phyloP scores from a whole-genome alignment of 306 rosid species.

The Fragaria ananassa region DNA sequence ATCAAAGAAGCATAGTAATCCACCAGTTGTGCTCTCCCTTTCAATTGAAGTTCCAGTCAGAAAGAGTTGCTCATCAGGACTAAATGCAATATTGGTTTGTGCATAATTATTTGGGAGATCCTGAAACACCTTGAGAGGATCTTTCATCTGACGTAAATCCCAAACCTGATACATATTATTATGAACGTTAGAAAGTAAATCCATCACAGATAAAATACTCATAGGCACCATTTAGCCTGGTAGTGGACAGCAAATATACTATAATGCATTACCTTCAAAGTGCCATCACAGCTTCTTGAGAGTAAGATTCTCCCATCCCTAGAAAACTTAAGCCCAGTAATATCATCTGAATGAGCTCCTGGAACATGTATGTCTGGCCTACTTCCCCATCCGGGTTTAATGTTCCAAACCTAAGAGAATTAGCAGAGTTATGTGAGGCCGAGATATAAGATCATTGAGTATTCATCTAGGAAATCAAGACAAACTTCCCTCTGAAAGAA shows the following conservation, averaged over 20 bases:
- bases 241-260: constrained; percentile 29
- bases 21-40: constrained; percentile 76
- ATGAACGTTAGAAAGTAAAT: constrained; percentile 21
- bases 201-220: background rate
- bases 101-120: constrained; percentile 87
- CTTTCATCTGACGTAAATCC: constrained; percentile 84
- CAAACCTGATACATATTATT: constrained; percentile 57
- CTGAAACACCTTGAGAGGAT: constrained; percentile 64
- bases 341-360: constrained; percentile 72
- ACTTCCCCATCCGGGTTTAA: constrained; percentile 98
- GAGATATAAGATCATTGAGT: constrained; percentile 5
- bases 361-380: constrained; percentile 74
- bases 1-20: constrained; percentile 82
- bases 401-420: constrained; percentile 66
- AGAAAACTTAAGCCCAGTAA: constrained; percentile 74
- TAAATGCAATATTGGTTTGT: constrained; percentile 82
- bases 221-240: background rate
- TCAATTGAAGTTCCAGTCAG: constrained; percentile 89
- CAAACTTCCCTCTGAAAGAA: background rate
- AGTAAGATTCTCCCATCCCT: constrained; percentile 63
- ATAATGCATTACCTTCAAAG: constrained; percentile 61
- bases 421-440: constrained; percentile 18
- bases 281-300: constrained; percentile 83
- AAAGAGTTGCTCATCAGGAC: constrained; percentile 89
- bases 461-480: background rate